Evolutionary conservation across 2,329 filamentous ascomycete genomes (phyloP).

Genomic region (Huntiella decipiens): DNA sequence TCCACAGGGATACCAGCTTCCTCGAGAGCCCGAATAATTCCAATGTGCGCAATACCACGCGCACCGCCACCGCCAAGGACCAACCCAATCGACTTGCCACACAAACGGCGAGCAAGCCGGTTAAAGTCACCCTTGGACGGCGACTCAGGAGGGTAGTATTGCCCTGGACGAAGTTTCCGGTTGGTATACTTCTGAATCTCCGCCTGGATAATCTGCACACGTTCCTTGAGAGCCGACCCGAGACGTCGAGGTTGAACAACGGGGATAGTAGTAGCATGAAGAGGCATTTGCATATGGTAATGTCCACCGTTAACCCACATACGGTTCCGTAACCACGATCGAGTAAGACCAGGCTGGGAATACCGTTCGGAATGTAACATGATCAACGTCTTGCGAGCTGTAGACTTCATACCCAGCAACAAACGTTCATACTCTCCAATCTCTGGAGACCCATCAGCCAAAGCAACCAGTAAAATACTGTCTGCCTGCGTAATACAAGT

Average conservation of each 20-base stretch:
- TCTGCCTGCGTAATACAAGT: slow-evolving; percentile 95
- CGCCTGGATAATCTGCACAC: slow-evolving; percentile 85
- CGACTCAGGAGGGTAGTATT: slow-evolving; percentile 77
- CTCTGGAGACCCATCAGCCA: slow-evolving; percentile 73
- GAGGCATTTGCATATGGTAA: slow-evolving; percentile 81
- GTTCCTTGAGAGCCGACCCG: slow-evolving; percentile 70
- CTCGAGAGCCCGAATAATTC: slow-evolving; percentile 85
- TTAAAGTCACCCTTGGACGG: slow-evolving; percentile 96
- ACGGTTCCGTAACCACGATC: slow-evolving; percentile 78
- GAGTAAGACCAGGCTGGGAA: slow-evolving; percentile 64
- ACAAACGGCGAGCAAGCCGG: slow-evolving; percentile 69
- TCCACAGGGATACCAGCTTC: slow-evolving; percentile 94
- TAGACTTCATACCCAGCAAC: slow-evolving; percentile 91
- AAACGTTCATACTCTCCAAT: slow-evolving; percentile 97
- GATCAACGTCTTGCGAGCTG: slow-evolving; percentile 80
- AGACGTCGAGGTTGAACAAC: slow-evolving; percentile 42
- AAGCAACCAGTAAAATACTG: slow-evolving; percentile 78
- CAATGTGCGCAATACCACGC: slow-evolving; percentile 77
- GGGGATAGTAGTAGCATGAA: slow-evolving; percentile 6
- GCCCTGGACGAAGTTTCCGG: slow-evolving; percentile 69
- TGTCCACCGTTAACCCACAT: slow-evolving; percentile 98
- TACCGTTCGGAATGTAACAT: slow-evolving; percentile 78
- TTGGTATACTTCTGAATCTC: slow-evolving; percentile 98
- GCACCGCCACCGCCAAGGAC: slow-evolving; percentile 90
- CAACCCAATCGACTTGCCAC: slow-evolving; percentile 83